These are phyloP conservation scores for Babesia divergens DNA, from an alignment of 169 alveolate genomes.

Conservation along the genomic window DNA sequence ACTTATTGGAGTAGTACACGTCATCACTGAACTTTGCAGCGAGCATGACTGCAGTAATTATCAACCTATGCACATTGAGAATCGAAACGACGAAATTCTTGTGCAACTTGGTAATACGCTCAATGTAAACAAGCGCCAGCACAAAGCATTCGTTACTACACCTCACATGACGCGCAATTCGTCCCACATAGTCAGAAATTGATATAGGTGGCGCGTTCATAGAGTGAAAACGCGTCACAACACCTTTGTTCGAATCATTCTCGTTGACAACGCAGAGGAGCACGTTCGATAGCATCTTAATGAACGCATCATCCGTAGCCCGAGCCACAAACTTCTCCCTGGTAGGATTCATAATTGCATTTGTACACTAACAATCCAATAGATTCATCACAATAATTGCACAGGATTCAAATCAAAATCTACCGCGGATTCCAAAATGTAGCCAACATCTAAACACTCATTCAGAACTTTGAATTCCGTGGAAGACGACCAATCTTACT, in stretches of 20 bases:
- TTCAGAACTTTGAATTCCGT: too few species aligned
- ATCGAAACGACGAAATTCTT: constrained; percentile 72
- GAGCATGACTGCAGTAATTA: constrained; percentile 86
- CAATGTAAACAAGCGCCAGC: constrained; percentile 80
- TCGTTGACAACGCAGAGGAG: constrained; percentile 64
- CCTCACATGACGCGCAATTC: constrained; percentile 84
- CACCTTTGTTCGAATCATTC: constrained; percentile 52
- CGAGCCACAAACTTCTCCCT: constrained; percentile 38
- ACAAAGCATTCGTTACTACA: constrained; percentile 86
- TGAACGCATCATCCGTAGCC: constrained; percentile 69
- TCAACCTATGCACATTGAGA: constrained; percentile 83
- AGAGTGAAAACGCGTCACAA: constrained; percentile 83
- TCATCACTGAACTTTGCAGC: constrained; percentile 92
- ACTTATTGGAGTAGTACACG: constrained; percentile 83
- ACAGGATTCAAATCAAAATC: too few species aligned
- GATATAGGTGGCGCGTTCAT: constrained; percentile 83
- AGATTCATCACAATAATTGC: too few species aligned
- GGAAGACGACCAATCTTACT: too few species aligned
- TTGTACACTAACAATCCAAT: too few species aligned
- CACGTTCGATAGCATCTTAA: constrained; percentile 57
- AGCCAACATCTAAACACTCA: too few species aligned
- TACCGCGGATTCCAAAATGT: too few species aligned
- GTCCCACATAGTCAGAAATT: constrained; percentile 75
- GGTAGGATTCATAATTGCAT: constrained; percentile 1
- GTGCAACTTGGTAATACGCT: constrained; percentile 73